Percentiles rank a stretch among this genome's conserved stretches.
Evolutionary conservation across 371 early-diverging fungal genomes (phyloP).

Genomic region (Lichtheimia ornata): DNA sequence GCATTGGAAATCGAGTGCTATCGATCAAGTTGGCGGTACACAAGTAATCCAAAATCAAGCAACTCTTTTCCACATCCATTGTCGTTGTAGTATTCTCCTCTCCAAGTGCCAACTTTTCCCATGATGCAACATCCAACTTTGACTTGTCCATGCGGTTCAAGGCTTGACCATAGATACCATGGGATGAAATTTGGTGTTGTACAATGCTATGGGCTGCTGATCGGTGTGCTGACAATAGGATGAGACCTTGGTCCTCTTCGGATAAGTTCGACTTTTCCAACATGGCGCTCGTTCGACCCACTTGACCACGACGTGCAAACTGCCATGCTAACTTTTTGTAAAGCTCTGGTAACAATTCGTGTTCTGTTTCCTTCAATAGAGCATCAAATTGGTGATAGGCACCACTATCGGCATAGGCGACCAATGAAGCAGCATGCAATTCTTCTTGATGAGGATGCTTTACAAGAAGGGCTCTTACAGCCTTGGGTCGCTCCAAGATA

Average conservation of each 20-base stretch:
- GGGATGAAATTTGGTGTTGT: too few relatives aligned
- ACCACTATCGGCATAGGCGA: constrained; percentile 23
- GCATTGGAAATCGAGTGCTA: constrained; percentile 34
- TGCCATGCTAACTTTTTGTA: constrained; percentile 5
- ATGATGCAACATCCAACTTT: constrained; percentile 20
- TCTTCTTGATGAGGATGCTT: neutral
- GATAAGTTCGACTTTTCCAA: neutral
- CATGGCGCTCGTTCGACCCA: neutral
- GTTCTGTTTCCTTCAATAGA: constrained; percentile 3
- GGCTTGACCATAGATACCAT: too few relatives aligned
- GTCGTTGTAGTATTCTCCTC: constrained; percentile 10
- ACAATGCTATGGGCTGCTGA: too few relatives aligned
- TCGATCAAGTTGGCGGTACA: constrained; percentile 38
- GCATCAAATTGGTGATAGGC: constrained; percentile 16
- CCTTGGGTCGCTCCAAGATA: constrained; percentile 22
- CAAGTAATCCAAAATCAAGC: constrained; percentile 34
- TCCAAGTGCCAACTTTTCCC: constrained; percentile 4
- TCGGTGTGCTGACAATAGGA: too few relatives aligned
- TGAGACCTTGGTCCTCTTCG: neutral
- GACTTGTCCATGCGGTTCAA: too few relatives aligned
- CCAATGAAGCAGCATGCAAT: constrained; percentile 7
- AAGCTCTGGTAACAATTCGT: neutral
- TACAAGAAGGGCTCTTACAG: neutral
- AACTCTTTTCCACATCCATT: constrained; percentile 29
- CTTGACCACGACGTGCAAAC: neutral